These are phyloP conservation scores for Plasmodium cynomolgi DNA, from an alignment of 169 alveolate species.

Conservation along the genomic window DNA sequence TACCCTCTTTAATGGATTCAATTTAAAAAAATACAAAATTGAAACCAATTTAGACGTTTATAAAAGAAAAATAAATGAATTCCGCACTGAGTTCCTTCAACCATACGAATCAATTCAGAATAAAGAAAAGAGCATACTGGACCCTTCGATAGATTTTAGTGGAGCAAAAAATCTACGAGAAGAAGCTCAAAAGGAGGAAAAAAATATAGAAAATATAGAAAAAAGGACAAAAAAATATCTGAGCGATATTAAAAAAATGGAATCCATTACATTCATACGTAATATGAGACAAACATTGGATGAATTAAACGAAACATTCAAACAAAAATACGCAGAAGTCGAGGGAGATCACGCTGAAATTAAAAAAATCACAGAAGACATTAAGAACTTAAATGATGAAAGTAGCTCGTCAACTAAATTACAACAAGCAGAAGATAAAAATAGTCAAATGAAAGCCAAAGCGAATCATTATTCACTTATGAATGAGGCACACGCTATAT, in stretches of 20 bases:
- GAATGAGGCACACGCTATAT: not conserved
- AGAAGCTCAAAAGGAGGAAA: constrained; percentile 5
- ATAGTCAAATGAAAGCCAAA: not conserved
- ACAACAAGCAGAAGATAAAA: constrained; percentile 1
- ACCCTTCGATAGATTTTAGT: not conserved
- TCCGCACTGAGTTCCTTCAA: not conserved
- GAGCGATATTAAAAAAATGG: constrained; percentile 1
- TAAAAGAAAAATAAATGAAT: not conserved
- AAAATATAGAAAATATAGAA: not conserved
- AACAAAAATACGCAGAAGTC: not conserved
- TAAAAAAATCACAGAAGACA: not conserved
- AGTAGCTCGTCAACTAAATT: not conserved
- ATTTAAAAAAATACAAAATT: not conserved
- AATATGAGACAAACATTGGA: not conserved
- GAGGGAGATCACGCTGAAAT: not conserved
- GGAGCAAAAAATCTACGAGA: not conserved
- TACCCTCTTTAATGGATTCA: not conserved
- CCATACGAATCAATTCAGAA: not conserved
- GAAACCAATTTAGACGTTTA: not conserved
- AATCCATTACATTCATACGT: not conserved
- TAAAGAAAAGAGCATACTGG: not conserved
- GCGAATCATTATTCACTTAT: not conserved
- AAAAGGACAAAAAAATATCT: not conserved
- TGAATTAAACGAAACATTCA: not conserved
- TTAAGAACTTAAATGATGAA: not conserved